phyloP scores from a whole-genome alignment of 768 basidiomycete genomes.

The Rhizopogon vesiculosus region DNA sequence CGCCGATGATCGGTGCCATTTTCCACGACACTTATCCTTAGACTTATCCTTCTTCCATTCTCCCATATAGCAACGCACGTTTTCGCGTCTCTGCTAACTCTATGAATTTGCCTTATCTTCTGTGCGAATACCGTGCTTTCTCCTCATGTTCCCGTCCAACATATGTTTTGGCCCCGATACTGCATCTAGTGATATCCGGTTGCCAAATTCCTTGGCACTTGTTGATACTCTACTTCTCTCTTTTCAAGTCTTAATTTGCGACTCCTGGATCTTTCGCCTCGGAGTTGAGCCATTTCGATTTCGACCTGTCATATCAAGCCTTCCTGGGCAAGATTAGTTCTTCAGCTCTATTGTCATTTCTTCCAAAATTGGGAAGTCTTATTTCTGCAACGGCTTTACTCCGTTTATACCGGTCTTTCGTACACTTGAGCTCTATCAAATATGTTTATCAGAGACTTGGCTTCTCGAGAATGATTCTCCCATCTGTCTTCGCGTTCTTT shows the following conservation, averaged over 20 bases:
- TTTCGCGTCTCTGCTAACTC: background rate
- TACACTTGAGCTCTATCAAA: background rate
- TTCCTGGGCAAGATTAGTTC: background rate
- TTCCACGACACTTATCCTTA: background rate
- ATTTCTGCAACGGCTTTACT: background rate
- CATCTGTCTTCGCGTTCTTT: slow-evolving; percentile 8
- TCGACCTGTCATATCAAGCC: slow-evolving; percentile 2
- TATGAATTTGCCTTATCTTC: background rate
- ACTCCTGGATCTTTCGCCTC: slow-evolving; percentile 6
- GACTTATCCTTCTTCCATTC: slow-evolving; percentile 1
- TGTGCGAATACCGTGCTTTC: background rate
- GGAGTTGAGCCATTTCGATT: background rate
- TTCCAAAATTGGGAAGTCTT: background rate
- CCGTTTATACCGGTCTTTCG: slow-evolving; percentile 2
- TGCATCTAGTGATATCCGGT: background rate
- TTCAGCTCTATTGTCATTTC: background rate
- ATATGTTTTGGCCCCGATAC: background rate
- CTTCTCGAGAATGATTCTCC: slow-evolving; percentile 4
- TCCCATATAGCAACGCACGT: background rate
- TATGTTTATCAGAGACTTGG: slow-evolving; percentile 13
- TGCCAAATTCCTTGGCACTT: background rate
- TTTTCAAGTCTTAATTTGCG: slow-evolving; percentile 1
- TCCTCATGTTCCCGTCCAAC: background rate
- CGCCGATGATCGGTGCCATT: background rate
- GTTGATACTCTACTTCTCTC: slow-evolving; percentile 1